Conservation (phyloP, 768 basidiomycete species). For the Terana coerulea region DNA sequence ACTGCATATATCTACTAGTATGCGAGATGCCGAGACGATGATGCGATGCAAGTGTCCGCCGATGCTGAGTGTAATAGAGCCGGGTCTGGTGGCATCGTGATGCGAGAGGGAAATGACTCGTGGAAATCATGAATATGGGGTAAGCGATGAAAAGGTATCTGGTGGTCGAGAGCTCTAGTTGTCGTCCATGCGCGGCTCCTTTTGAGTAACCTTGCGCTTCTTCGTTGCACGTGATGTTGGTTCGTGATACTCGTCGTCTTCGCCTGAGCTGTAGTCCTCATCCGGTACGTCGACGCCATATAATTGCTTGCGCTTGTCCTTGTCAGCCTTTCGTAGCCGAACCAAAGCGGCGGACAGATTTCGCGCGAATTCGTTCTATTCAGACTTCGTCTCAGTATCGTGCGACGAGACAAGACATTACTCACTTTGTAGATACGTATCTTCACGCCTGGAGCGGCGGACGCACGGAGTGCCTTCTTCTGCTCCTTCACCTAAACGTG, state of each 20-base stretch:
- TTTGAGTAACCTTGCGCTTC: slow-evolving; percentile 21
- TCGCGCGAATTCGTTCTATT: slow-evolving; percentile 67
- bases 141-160: too few species aligned
- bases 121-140: too few species aligned
- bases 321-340: slow-evolving; percentile 56
- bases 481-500: slow-evolving; percentile 53
- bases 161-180: too few species aligned
- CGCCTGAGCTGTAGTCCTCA: slow-evolving; percentile 44
- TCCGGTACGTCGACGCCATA: slow-evolving; percentile 36
- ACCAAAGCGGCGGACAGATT: slow-evolving; percentile 55
- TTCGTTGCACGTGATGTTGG: slow-evolving; percentile 23
- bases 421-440: slow-evolving; percentile 58
- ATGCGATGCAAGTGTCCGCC: too few species aligned
- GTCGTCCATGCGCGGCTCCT: too few species aligned
- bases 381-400: neutral
- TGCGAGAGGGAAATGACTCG: too few species aligned
- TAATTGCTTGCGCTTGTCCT: slow-evolving; percentile 42
- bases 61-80: too few species aligned
- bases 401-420: slow-evolving; percentile 1
- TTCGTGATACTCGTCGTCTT: slow-evolving; percentile 51
- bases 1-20: too few species aligned
- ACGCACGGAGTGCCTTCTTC: slow-evolving; percentile 52
- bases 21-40: too few species aligned
- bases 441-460: slow-evolving; percentile 39
- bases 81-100: too few species aligned